These are phyloP conservation scores for Fusarium robinianum DNA, from an alignment of 2,329 filamentous ascomycete genomes.

Conservation along the genomic window DNA sequence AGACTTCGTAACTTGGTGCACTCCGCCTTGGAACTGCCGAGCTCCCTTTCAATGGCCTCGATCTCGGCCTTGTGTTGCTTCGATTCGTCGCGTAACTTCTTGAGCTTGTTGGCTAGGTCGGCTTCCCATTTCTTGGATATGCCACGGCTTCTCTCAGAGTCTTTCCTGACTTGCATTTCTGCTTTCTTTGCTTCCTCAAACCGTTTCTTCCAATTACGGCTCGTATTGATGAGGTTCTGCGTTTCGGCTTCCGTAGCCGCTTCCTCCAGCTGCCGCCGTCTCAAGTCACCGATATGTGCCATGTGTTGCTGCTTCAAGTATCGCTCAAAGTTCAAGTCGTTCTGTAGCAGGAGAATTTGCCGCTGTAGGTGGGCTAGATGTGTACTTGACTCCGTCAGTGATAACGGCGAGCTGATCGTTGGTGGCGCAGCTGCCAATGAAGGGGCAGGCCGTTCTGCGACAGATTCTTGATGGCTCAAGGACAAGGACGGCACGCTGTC, in stretches of 20 bases:
- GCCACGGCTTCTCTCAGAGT: constrained; percentile 71
- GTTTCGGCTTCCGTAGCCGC: constrained; percentile 81
- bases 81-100: constrained; percentile 69
- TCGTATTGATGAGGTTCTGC: constrained; percentile 77
- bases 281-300: constrained; percentile 77
- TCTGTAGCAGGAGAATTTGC: constrained; percentile 75
- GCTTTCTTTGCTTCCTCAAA: constrained; percentile 73
- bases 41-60: constrained; percentile 59
- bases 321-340: constrained; percentile 81
- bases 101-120: constrained; percentile 69
- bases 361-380: constrained; percentile 65
- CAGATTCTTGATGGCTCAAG: constrained; percentile 55
- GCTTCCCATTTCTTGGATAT: constrained; percentile 79
- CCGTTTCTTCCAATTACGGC: constrained; percentile 72
- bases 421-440: constrained; percentile 37
- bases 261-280: constrained; percentile 74
- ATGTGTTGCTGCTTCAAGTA: constrained; percentile 85
- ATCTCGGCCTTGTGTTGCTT: constrained; percentile 66
- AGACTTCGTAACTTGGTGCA: constrained; percentile 67
- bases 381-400: constrained; percentile 42
- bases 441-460: constrained; percentile 44
- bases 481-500: constrained; percentile 61
- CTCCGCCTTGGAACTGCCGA: constrained; percentile 63
- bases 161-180: constrained; percentile 71
- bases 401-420: constrained; percentile 35